Base-by-base conservation (phyloP, 768 basidiomycete species). In the Holtermanniella nyarrowii region DNA sequence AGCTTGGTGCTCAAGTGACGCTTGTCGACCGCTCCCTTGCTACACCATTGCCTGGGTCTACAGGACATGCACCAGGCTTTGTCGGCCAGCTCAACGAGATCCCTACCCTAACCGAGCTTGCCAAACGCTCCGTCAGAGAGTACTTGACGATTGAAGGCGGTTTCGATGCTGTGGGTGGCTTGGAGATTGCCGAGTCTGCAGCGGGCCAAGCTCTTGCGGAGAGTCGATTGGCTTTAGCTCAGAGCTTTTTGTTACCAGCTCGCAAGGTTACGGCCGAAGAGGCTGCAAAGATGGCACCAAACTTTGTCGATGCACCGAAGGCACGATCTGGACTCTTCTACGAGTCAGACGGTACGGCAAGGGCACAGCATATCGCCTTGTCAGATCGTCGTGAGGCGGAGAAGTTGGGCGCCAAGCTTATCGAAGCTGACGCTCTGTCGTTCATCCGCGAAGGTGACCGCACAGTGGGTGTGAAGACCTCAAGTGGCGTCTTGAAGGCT, bases 11-110 rank as follows among this genome's bases (percentile, higher is more conserved):
- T 11, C 7, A 31, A 11, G 44, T 55, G 40, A 50, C 50, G 7
- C 40, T 55, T 7, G 4, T 50, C 37, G 54, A 55, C 40, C 49
- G 44, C 16, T 55, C 4, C 27, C 20, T 12, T 43, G 54, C 31
- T 37, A 37, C 31, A 37, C 31, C 31, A 23, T 16, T 55, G 20
- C 54, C 54, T 11, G 54, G 54, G 3, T 55, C 54, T 21, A 55
- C 54, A 23, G 54, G 54, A 18, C 54, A 55, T 25, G 54, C 54
- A 20, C 54, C 54, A 12, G 54, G 54, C n/a, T 55, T 55, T 37
- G 54, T 55, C 22, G 54, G 54, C 13, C 54, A 55, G 26, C 50
- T 41, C 37, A 55, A 55, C 49, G 48, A 50, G 37, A 11, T 55
- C 1, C 43, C 54, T 5, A 21, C 42, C 7, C 40, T 55, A 4